Percentiles rank a stretch among this genome's conserved stretches.
Conservation (phyloP, 176 grass and related monocot species). For the Bothriochloa decipiens region DNA sequence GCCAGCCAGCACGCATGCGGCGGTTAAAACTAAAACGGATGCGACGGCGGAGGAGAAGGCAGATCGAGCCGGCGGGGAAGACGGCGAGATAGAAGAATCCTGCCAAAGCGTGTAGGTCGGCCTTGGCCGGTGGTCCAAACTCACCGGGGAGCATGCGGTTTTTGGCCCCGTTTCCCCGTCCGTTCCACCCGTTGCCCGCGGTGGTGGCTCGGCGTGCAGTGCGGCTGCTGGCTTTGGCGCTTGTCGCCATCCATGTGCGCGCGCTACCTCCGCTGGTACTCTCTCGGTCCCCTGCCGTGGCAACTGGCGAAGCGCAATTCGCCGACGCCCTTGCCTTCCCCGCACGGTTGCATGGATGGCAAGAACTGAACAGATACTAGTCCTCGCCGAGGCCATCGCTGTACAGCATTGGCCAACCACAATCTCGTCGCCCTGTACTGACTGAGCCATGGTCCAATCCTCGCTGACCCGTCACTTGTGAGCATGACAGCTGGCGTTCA, state of each 20-base stretch:
- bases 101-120: background rate
- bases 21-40: too few species aligned
- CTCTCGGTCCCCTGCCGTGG: background rate
- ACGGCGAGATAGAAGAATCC: background rate
- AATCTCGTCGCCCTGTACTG: background rate
- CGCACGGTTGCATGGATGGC: background rate
- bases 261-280: background rate
- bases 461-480: background rate
- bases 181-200: background rate
- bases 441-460: background rate
- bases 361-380: background rate
- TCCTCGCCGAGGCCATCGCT: background rate
- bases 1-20: too few species aligned
- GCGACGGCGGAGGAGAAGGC: background rate
- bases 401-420: background rate
- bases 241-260: conserved; percentile 32
- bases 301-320: too few species aligned
- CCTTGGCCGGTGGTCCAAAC: background rate
- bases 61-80: background rate
- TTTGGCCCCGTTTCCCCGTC: background rate
- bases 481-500: background rate
- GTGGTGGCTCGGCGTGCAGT: conserved; percentile 17
- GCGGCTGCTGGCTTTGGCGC: background rate
- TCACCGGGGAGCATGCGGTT: background rate
- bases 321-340: background rate